These are phyloP conservation scores for Fusarium buharicum DNA, from an alignment of 2,329 filamentous ascomycete genomes.

Conservation along the genomic window DNA sequence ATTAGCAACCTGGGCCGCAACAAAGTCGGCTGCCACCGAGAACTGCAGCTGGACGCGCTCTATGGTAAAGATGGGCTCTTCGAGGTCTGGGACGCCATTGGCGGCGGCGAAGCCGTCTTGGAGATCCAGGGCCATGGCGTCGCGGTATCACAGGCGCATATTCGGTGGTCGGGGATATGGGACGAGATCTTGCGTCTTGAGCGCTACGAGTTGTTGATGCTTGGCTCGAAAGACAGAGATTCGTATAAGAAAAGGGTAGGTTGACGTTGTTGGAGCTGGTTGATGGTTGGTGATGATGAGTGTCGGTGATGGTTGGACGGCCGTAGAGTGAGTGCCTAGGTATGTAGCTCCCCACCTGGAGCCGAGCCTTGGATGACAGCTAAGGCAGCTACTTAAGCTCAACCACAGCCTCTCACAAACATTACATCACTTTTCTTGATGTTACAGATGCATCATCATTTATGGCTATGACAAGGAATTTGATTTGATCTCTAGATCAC, in stretches of 20 bases:
- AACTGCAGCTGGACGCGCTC: conserved; percentile 94
- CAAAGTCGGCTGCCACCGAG: conserved; percentile 93
- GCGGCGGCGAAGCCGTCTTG: conserved; percentile 75
- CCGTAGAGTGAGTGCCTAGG: not conserved
- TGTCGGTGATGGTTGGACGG: conserved; percentile 33
- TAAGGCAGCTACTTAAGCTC: conserved; percentile 26
- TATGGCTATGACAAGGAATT: not conserved
- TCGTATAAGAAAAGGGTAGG: conserved; percentile 4
- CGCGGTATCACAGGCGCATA: conserved; percentile 38
- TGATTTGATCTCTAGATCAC: not conserved
- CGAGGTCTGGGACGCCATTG: conserved; percentile 66
- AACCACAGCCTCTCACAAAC: conserved; percentile 3
- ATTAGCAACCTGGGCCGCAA: conserved; percentile 95
- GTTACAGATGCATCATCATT: not conserved
- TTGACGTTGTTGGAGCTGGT: conserved; percentile 23
- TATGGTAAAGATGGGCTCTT: conserved; percentile 91
- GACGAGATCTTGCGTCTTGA: conserved; percentile 9
- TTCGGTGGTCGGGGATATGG: conserved; percentile 24
- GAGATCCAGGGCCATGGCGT: conserved; percentile 52
- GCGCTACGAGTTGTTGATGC: not conserved
- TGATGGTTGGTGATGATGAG: conserved; percentile 25
- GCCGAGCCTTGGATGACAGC: conserved; percentile 18
- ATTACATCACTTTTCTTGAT: conserved; percentile 41
- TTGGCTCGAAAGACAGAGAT: not conserved
- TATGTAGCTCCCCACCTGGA: conserved; percentile 27